Conservation (phyloP, 208 protist species). For the Leishmania guyanensis region DNA sequence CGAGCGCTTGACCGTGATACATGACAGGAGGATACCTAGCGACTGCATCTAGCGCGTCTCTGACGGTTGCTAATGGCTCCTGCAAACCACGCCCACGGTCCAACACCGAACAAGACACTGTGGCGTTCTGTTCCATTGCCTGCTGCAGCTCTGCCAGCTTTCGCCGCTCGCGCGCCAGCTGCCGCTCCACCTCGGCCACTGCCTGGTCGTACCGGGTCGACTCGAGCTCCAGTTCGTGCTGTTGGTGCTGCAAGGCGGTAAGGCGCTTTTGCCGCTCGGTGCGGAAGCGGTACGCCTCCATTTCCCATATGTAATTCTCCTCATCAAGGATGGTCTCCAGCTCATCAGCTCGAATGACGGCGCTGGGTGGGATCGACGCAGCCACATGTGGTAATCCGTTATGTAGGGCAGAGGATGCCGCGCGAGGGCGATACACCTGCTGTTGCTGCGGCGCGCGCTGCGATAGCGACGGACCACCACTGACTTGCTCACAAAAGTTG, state of each 20-base stretch:
- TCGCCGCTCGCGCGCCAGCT: constrained; percentile 35
- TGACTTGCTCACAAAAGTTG: not conserved
- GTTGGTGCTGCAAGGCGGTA: constrained; percentile 28
- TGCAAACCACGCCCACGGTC: not conserved
- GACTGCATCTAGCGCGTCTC: not conserved
- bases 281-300: constrained; percentile 69
- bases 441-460: not conserved
- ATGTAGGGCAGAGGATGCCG: not conserved
- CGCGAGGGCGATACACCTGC: not conserved
- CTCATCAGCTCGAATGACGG: constrained; percentile 33
- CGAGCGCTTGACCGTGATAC: not conserved
- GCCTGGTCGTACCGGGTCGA: constrained; percentile 31
- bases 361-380: not conserved
- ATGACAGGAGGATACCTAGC: not conserved
- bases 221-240: constrained; percentile 41
- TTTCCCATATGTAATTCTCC: constrained; percentile 60
- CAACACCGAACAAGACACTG: not conserved
- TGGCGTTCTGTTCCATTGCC: constrained; percentile 11
- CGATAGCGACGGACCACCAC: not conserved
- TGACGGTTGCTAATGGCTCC: not conserved
- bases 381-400: not conserved
- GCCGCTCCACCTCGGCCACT: constrained; percentile 24
- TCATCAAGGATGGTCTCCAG: constrained; percentile 42
- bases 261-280: constrained; percentile 51
- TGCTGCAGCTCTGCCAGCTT: constrained; percentile 36